phyloP scores from a whole-genome alignment of 1,284 basidiomycete species.

The Chalciporus sp. region DNA sequence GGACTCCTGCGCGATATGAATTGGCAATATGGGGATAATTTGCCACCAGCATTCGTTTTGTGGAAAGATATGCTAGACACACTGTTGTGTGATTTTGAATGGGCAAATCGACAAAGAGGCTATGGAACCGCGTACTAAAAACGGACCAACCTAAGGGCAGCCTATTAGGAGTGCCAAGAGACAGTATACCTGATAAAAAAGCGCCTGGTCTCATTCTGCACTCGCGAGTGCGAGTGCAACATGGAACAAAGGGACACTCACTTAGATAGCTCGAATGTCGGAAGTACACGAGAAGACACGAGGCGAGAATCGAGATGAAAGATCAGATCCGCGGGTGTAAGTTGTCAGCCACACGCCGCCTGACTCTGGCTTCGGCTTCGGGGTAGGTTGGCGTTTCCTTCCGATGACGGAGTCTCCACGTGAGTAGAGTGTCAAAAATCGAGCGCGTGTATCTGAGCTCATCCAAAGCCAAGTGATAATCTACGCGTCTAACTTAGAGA shows the following conservation, averaged over 20 bases:
- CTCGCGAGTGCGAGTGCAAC: constrained; percentile 2
- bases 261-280: constrained; percentile 1
- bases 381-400: constrained; percentile 19
- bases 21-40: constrained; percentile 21
- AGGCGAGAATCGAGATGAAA: constrained; percentile 28
- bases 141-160: background rate
- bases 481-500: constrained; percentile 4
- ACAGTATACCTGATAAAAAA: background rate
- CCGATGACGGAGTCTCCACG: constrained; percentile 11
- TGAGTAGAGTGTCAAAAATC: background rate
- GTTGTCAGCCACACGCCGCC: constrained; percentile 14
- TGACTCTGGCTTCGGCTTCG: constrained; percentile 20
- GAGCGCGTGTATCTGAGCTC: background rate
- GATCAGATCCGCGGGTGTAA: constrained; percentile 38
- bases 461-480: background rate
- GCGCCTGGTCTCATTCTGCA: background rate
- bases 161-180: background rate
- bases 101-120: constrained; percentile 1
- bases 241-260: constrained; percentile 11
- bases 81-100: background rate
- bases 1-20: constrained; percentile 13
- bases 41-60: constrained; percentile 8
- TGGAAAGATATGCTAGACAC: constrained; percentile 10
- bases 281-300: constrained; percentile 20
- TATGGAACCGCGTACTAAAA: background rate